Evolutionary conservation across 169 alveolate genomes (phyloP).

Genomic region (Plasmodium chabaudi): DNA sequence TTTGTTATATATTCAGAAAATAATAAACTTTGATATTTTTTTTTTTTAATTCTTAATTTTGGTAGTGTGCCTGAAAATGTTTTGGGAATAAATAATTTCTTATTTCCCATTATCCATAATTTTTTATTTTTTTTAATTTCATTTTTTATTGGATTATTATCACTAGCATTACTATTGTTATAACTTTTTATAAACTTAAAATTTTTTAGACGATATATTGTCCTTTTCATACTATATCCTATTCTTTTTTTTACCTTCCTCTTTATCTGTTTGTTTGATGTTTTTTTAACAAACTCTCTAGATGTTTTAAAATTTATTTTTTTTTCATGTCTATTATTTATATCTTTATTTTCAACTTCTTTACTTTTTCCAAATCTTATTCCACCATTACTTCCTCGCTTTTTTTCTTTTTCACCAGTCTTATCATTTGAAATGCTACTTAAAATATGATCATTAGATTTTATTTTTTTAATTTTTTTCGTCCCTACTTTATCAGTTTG

Average conservation of each 20-base stretch:
- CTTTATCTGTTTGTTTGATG: background rate
- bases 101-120: background rate
- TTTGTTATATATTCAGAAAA: conserved; percentile 73
- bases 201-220: conserved; percentile 21
- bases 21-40: conserved; percentile 23
- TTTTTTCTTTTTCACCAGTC: too few relatives aligned
- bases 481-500: too few relatives aligned
- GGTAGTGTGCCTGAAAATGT: conserved; percentile 65
- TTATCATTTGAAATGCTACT: too few relatives aligned
- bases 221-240: conserved; percentile 41
- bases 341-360: background rate
- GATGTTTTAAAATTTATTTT: background rate
- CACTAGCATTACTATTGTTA: background rate
- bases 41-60: conserved; percentile 48
- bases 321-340: background rate
- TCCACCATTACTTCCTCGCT: background rate
- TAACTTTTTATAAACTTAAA: conserved; percentile 8
- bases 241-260: conserved; percentile 24
- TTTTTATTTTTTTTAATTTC: conserved; percentile 4
- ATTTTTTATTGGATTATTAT: conserved; percentile 23
- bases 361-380: background rate
- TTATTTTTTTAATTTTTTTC: too few relatives aligned
- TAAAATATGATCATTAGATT: too few relatives aligned
- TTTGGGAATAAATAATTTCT: conserved; percentile 41
- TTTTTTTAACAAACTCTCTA: conserved; percentile 2